Percentiles rank a stretch among this genome's conserved stretches.
phyloP scores from a whole-genome alignment of 352 stramenopile species.

The Phytophthora meadii region DNA sequence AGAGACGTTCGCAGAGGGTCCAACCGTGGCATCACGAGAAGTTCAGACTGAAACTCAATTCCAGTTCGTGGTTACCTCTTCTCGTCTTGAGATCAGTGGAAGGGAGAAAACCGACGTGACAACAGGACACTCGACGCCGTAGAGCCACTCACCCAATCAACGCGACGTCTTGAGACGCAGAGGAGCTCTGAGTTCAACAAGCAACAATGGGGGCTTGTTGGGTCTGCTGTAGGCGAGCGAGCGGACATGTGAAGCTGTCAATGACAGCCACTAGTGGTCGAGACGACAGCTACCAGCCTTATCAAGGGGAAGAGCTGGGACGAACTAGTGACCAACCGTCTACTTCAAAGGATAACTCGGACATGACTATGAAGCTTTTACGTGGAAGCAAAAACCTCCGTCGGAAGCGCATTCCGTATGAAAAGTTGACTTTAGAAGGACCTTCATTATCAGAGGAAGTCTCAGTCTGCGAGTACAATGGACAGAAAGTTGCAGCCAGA shows the following conservation, averaged over 20 bases:
- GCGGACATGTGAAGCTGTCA: neutral
- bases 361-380: slow-evolving; percentile 24
- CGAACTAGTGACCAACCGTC: slow-evolving; percentile 7
- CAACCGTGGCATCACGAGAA: too few relatives aligned
- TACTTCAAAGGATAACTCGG: slow-evolving; percentile 12
- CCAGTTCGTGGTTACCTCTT: too few relatives aligned
- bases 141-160: too few relatives aligned
- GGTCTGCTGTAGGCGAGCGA: neutral
- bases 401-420: slow-evolving; percentile 38
- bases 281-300: slow-evolving; percentile 3
- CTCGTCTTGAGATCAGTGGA: too few relatives aligned
- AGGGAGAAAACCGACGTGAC: too few relatives aligned
- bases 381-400: slow-evolving; percentile 30
- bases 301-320: too few relatives aligned
- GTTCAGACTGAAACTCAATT: too few relatives aligned
- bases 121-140: too few relatives aligned
- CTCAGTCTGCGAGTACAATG: slow-evolving; percentile 40
- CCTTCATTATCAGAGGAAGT: slow-evolving; percentile 52
- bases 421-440: slow-evolving; percentile 17
- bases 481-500: slow-evolving; percentile 46
- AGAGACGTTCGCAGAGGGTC: too few relatives aligned
- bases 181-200: neutral
- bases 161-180: neutral
- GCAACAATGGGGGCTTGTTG: neutral
- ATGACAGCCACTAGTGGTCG: neutral